Evolutionary conservation across 495 filamentous ascomycete genomes (phyloP).

Genomic region (Penicillium samsonianum): DNA sequence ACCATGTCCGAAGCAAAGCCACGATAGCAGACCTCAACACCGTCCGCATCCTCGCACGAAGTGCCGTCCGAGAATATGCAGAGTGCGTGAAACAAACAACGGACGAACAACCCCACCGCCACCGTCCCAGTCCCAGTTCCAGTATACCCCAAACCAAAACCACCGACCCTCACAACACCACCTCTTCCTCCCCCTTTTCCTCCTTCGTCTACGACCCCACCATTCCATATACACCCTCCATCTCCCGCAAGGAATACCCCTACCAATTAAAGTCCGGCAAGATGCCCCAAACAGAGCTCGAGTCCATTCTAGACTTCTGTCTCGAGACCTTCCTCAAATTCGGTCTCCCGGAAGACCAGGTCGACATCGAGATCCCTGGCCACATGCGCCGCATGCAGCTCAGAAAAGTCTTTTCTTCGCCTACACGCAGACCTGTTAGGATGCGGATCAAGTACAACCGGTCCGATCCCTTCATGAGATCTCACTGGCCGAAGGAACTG

Average conservation of each 20-base stretch:
- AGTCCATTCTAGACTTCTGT: conserved; percentile 40
- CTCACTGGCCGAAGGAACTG: conserved; percentile 6
- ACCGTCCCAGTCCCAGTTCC: neutral
- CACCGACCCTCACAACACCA: neutral
- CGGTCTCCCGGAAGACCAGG: conserved; percentile 31
- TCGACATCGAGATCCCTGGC: conserved; percentile 40
- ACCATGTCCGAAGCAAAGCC: conserved; percentile 28
- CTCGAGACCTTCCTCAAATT: conserved; percentile 35
- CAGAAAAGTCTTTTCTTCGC: neutral
- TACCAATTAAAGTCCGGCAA: conserved; percentile 7
- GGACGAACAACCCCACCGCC: neutral
- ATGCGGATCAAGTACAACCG: neutral
- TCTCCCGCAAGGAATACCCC: conserved; percentile 5
- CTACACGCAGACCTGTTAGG: neutral
- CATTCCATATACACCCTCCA: conserved; percentile 8
- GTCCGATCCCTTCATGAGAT: conserved; percentile 7
- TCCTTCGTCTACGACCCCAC: conserved; percentile 12
- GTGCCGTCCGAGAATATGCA: conserved; percentile 36
- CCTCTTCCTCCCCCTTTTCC: neutral
- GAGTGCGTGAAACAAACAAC: conserved; percentile 7
- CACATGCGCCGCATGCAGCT: conserved; percentile 28
- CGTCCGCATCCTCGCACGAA: conserved; percentile 43
- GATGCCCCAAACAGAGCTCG: conserved; percentile 17
- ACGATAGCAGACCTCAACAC: conserved; percentile 43
- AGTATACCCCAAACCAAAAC: neutral